A percentile compares a stretch with the other conserved stretches of the same genome.
phyloP scores from a whole-genome alignment of 305 asterid species.

The Solanum hybrid region DNA sequence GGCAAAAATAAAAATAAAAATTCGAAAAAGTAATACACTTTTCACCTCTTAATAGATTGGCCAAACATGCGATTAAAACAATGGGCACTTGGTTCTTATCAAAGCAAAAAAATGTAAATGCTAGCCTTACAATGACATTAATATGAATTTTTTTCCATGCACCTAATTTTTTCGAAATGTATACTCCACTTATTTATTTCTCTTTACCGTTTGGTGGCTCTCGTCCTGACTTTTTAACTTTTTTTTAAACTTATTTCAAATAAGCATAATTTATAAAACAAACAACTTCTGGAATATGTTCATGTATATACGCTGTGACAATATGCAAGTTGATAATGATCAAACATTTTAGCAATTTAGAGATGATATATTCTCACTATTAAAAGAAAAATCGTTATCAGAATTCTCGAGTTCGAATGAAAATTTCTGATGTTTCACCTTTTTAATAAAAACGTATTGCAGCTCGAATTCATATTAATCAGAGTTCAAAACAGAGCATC shows the following conservation, averaged over 20 bases:
- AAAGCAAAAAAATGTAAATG: background rate
- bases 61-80: background rate
- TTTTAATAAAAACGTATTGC: background rate
- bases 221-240: background rate
- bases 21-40: background rate
- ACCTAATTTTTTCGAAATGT: background rate
- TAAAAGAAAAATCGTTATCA: background rate
- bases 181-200: background rate
- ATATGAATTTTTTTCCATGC: background rate
- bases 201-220: background rate
- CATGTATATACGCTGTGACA: background rate
- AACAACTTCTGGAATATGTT: background rate
- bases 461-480: background rate
- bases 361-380: background rate
- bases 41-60: background rate
- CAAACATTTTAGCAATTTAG: background rate
- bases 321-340: background rate
- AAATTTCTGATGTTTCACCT: rapidly evolving
- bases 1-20: background rate
- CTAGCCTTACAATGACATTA: background rate
- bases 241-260: background rate
- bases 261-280: background rate
- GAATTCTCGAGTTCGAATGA: background rate
- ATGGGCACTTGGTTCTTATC: background rate
- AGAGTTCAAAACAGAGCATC: background rate